Conservation (phyloP, 768 basidiomycete species). For the Boletales sp. region DNA sequence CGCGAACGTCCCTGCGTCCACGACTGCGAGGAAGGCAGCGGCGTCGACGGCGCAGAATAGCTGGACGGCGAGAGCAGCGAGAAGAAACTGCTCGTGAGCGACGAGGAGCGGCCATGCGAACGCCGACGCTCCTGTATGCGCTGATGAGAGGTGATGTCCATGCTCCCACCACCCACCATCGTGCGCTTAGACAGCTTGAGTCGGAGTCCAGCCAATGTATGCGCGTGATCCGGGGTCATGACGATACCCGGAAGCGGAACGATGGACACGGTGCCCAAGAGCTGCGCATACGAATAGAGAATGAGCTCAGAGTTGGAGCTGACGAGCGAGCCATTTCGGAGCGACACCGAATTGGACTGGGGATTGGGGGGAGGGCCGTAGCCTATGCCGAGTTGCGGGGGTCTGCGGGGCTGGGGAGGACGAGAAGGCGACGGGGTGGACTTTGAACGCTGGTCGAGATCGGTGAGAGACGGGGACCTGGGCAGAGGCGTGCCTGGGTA, state of each 20-base stretch:
- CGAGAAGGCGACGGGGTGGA: slow-evolving; percentile 17
- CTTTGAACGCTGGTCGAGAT: slow-evolving; percentile 20
- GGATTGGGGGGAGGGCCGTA: slow-evolving; percentile 34
- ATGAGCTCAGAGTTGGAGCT: slow-evolving; percentile 61
- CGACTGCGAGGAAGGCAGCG: slow-evolving; percentile 23
- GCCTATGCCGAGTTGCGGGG: slow-evolving; percentile 45
- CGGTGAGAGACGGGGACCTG: slow-evolving; percentile 24
- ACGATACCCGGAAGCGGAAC: slow-evolving; percentile 42
- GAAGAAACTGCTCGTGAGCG: slow-evolving; percentile 48
- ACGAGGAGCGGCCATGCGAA: slow-evolving; percentile 49
- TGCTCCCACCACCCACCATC: slow-evolving; percentile 62
- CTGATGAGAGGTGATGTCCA: slow-evolving; percentile 61
- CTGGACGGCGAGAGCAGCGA: slow-evolving; percentile 45
- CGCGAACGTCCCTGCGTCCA: slow-evolving; percentile 18
- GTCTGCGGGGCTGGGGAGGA: slow-evolving; percentile 35
- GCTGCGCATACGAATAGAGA: slow-evolving; percentile 82
- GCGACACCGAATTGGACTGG: slow-evolving; percentile 15
- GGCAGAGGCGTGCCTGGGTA: slow-evolving; percentile 36
- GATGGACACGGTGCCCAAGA: slow-evolving; percentile 64
- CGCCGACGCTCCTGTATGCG: slow-evolving; percentile 23
- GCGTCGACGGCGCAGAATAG: slow-evolving; percentile 21
- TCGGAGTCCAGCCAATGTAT: slow-evolving; percentile 46
- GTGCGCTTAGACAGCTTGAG: slow-evolving; percentile 44
- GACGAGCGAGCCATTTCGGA: slow-evolving; percentile 44
- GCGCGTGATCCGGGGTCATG: slow-evolving; percentile 43